Evolutionary conservation across 2,329 filamentous ascomycete genomes (phyloP).

Genomic region (Trichoderma atroviride): DNA sequence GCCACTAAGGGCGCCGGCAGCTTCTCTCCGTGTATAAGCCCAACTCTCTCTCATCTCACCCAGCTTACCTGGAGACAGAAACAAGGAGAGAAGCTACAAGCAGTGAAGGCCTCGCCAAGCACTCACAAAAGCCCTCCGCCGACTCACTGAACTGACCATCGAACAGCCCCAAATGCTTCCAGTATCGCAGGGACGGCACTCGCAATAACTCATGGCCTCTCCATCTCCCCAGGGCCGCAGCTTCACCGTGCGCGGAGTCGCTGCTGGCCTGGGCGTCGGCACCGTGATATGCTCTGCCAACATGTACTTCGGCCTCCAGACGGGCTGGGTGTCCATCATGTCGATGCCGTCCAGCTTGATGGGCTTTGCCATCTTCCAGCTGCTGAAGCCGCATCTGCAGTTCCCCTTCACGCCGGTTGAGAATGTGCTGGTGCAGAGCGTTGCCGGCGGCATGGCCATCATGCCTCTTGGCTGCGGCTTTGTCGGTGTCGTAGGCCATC

Average conservation of each 20-base stretch:
- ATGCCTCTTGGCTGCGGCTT: slow-evolving; percentile 97
- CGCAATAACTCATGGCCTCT: slow-evolving; percentile 29
- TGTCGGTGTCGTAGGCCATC: slow-evolving; percentile 73
- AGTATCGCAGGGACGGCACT: background rate
- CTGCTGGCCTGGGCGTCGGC: slow-evolving; percentile 80
- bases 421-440: slow-evolving; percentile 94
- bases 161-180: background rate
- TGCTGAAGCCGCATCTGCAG: slow-evolving; percentile 69
- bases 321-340: slow-evolving; percentile 76
- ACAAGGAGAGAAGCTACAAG: background rate
- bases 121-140: background rate
- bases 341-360: slow-evolving; percentile 94
- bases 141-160: background rate
- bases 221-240: slow-evolving; percentile 56
- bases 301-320: slow-evolving; percentile 98
- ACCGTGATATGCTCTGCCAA: slow-evolving; percentile 94
- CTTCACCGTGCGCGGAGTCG: slow-evolving; percentile 81
- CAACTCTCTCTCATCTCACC: background rate
- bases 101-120: background rate
- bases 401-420: slow-evolving; percentile 83
- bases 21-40: background rate
- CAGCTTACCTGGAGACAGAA: background rate
- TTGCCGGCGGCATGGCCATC: slow-evolving; percentile 91
- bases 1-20: background rate
- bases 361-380: slow-evolving; percentile 91